phyloP scores from a whole-genome alignment of 257 asterid species.

The Gentiana straminea region DNA sequence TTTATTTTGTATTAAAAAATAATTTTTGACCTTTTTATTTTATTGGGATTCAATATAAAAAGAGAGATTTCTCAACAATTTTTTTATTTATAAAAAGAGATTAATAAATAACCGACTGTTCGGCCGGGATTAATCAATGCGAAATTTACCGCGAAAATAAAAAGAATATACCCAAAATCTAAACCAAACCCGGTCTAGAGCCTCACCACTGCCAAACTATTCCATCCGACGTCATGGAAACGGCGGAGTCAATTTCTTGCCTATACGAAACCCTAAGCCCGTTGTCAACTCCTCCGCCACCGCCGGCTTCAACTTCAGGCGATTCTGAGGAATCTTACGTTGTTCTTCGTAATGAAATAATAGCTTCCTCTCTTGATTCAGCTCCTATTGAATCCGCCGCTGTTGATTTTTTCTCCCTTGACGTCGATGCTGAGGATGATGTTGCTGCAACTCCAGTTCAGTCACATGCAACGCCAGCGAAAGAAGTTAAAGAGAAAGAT shows the following conservation, averaged over 20 bases:
- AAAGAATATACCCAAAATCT: no score
- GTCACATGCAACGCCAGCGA: conserved; percentile 15
- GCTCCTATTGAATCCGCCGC: conserved; percentile 51
- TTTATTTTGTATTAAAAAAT: no score
- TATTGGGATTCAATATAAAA: no score
- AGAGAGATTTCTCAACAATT: no score
- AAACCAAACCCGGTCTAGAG: no score
- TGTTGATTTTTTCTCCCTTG: conserved; percentile 77
- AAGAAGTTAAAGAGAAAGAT: conserved; percentile 13
- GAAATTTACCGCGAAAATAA: no score
- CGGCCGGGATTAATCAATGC: no score
- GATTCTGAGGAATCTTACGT: conserved; percentile 32
- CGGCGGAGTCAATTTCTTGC: conserved; percentile 19
- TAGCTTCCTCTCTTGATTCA: conserved; percentile 25
- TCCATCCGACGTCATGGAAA: conserved; percentile 20
- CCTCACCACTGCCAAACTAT: no score
- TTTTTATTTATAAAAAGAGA: no score
- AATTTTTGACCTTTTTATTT: no score
- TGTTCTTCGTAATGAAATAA: conserved; percentile 57
- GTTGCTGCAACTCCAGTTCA: conserved; percentile 10
- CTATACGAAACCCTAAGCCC: conserved; percentile 65
- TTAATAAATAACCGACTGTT: no score
- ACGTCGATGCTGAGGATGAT: conserved; percentile 30
- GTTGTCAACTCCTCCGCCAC: conserved; percentile 18
- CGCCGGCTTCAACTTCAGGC: conserved; percentile 25